Evolutionary conservation across 148 eudicot species (phyloP).

Genomic region (Vaccinium darrowii): DNA sequence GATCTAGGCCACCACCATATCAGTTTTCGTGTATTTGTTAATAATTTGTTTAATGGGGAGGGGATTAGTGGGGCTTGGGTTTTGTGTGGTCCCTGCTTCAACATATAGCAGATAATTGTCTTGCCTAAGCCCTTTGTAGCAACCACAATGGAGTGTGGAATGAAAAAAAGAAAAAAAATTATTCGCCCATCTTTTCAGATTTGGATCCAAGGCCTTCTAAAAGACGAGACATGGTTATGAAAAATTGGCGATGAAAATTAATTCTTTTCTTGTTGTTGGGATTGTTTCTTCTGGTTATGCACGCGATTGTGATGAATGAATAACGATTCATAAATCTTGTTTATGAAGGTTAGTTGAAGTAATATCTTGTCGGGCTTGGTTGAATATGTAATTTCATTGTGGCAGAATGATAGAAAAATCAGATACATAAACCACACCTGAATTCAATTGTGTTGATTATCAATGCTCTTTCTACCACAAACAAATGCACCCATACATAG

Average conservation of each 20-base stretch:
- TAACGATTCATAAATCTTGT: background rate
- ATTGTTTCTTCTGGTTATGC: too few species aligned
- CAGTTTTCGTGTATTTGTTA: background rate
- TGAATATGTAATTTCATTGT: background rate
- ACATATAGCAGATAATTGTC: background rate
- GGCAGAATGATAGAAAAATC: background rate
- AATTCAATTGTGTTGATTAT: background rate
- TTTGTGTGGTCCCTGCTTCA: background rate
- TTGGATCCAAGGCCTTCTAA: background rate
- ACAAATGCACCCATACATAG: background rate
- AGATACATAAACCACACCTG: background rate
- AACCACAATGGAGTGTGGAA: background rate
- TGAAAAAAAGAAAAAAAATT: background rate
- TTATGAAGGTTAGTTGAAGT: background rate
- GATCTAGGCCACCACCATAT: slow-evolving; percentile 14
- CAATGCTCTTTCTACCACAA: background rate
- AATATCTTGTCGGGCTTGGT: background rate
- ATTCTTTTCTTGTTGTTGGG: background rate
- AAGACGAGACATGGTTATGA: background rate
- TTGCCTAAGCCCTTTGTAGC: background rate
- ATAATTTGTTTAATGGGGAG: background rate
- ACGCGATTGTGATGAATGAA: too few species aligned
- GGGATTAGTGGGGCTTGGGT: background rate
- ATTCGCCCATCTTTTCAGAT: background rate
- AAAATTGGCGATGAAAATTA: background rate